These are phyloP conservation scores for Alternaria angustiovoidea DNA, from an alignment of 2,329 filamentous ascomycete genomes.

Conservation along the genomic window DNA sequence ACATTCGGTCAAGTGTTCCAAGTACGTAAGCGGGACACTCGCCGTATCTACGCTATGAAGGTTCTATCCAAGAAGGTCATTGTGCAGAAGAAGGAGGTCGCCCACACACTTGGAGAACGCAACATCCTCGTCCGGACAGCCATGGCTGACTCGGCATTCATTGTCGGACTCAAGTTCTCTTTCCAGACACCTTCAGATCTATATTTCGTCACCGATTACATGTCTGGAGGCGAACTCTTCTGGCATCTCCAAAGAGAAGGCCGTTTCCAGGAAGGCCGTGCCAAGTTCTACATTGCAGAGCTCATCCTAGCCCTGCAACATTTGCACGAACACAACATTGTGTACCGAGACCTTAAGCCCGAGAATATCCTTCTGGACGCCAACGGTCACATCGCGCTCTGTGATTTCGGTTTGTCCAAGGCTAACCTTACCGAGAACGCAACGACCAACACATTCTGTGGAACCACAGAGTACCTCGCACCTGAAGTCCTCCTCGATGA, in stretches of 20 bases:
- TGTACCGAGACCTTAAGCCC: slow-evolving; percentile 96
- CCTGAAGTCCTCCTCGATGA: slow-evolving; percentile 96
- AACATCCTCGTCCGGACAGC: slow-evolving; percentile 97
- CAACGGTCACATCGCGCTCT: slow-evolving; percentile 96
- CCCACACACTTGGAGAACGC: slow-evolving; percentile 93
- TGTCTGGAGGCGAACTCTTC: slow-evolving; percentile 98
- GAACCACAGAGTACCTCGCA: slow-evolving; percentile 95
- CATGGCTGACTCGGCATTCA: slow-evolving; percentile 94
- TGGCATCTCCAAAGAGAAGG: slow-evolving; percentile 99
- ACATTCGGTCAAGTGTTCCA: slow-evolving; percentile 99
- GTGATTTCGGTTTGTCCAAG: slow-evolving; percentile 97
- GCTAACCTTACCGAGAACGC: slow-evolving; percentile 96
- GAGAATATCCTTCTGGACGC: slow-evolving; percentile 97
- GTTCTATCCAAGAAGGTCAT: slow-evolving; percentile 99
- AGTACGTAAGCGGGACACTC: slow-evolving; percentile 95
- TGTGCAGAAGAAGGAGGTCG: slow-evolving; percentile 99
- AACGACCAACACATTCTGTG: slow-evolving; percentile 98
- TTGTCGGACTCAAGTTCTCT: slow-evolving; percentile 97
- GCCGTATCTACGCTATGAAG: slow-evolving; percentile 98
- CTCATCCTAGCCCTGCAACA: slow-evolving; percentile 95
- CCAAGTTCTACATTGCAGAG: slow-evolving; percentile 99
- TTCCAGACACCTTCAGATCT: slow-evolving; percentile 97
- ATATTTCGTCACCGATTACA: slow-evolving; percentile 98
- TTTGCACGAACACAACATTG: slow-evolving; percentile 95
- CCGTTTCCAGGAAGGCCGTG: slow-evolving; percentile 90